Base-by-base conservation (phyloP, 768 basidiomycete genomes). In the Amanita brunnescens region DNA sequence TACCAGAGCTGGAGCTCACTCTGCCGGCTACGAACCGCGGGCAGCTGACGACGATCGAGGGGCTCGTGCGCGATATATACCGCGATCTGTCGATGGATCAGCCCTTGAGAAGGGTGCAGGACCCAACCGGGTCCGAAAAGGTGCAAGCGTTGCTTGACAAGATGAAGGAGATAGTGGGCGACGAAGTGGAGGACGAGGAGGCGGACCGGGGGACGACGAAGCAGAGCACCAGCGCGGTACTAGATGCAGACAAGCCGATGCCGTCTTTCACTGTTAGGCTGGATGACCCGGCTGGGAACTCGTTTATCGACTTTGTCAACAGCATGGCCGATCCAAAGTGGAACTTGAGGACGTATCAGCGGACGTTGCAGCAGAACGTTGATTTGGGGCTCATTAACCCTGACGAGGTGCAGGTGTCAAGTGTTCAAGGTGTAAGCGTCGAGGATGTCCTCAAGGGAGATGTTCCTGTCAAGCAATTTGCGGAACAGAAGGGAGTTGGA, bases 11-110 rank as follows among this genome's bases (percentile, higher is more conserved):
- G 58, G 83, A 92, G 57, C 76, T 99, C 54, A 95, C 91, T 2
- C 87, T 99, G 26, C 96, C 96, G 0, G 73, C 88, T 0, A 80
- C 82, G 8, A 71, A 71, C 6, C 81, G 90, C 13, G 95, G 95
- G 8, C 92, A 96, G 62, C 79, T 99, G 10, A 97, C 95, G n/a
- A 99, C 92, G 2, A 79, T 97, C 43, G 96, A 99, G 65, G 95
- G 96, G 33, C 79, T 97, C 56, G 68, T 99, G 29, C 78, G 85
- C 23, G 85, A 95, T 57, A 81, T 92, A 38, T 70, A 88, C 26
- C 68, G 83, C 0, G 95, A 98, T 69, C 77, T 98, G 35, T 74
- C 73, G 54, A 69, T 76, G 52, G 87, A 91, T 54, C 95, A 98
- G 61, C 87, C 91, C 0, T 67, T 97, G 8, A 80, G 96, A 35